These are phyloP conservation scores for Umbelopsis vinacea DNA, from an alignment of 192 early-diverging fungal genomes.

Conservation along the genomic window DNA sequence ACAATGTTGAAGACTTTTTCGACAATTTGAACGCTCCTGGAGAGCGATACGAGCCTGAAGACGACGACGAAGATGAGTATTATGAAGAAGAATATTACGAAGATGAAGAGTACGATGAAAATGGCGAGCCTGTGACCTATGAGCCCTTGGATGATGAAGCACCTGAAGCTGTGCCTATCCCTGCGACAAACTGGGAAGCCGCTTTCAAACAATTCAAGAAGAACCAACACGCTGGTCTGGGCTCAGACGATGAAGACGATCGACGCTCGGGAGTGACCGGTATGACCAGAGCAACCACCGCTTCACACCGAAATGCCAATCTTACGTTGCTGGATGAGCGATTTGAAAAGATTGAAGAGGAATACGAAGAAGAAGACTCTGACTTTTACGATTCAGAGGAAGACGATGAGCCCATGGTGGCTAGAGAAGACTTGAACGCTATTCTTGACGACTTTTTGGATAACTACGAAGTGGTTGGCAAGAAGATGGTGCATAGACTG, in stretches of 20 bases:
- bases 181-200: conserved; percentile 49
- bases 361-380: conserved; percentile 59
- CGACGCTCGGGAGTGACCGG: conserved; percentile 48
- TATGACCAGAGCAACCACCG: conserved; percentile 92
- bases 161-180: conserved; percentile 17
- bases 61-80: conserved; percentile 51
- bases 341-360: conserved; percentile 84
- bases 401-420: conserved; percentile 47
- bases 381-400: conserved; percentile 56
- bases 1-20: conserved; percentile 86
- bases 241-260: conserved; percentile 52
- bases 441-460: conserved; percentile 80
- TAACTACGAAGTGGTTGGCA: conserved; percentile 76
- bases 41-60: conserved; percentile 50
- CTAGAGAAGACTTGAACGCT: conserved; percentile 72
- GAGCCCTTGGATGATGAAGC: conserved; percentile 12
- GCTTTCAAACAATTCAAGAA: conserved; percentile 63
- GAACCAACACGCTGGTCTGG: conserved; percentile 34
- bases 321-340: conserved; percentile 91
- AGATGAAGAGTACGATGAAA: conserved; percentile 43
- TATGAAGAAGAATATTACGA: conserved; percentile 56
- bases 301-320: conserved; percentile 91
- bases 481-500: conserved; percentile 65
- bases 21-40: conserved; percentile 73
- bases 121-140: conserved; percentile 33